phyloP scores from a whole-genome alignment of 768 basidiomycete species.

The Rhizopogon vesiculosus region DNA sequence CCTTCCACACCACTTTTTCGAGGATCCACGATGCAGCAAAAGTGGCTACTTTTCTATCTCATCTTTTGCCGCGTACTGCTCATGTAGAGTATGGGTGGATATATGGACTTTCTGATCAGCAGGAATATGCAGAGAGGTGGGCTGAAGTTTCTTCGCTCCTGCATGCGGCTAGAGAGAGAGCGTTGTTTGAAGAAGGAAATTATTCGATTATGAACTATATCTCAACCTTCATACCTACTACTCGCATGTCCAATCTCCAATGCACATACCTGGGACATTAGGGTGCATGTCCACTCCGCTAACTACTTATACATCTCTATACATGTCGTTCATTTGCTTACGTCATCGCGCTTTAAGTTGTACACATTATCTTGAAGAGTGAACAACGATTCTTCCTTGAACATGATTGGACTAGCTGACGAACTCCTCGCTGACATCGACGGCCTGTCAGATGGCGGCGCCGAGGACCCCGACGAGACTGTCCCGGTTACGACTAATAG shows the following conservation, averaged over 20 bases:
- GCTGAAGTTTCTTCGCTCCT: constrained; percentile 17
- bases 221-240: background rate
- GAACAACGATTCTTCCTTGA: background rate
- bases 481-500: constrained; percentile 18
- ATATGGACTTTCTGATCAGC: constrained; percentile 4
- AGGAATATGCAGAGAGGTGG: constrained; percentile 12
- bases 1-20: constrained; percentile 12
- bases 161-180: constrained; percentile 6
- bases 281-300: too few relatives aligned
- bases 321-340: background rate
- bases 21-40: constrained; percentile 11
- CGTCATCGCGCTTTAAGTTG: background rate
- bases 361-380: background rate
- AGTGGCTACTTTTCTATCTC: constrained; percentile 22
- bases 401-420: constrained; percentile 83
- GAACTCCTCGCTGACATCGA: constrained; percentile 92
- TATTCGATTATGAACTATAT: background rate
- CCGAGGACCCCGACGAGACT: constrained; percentile 43
- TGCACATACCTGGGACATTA: background rate
- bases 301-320: too few relatives aligned
- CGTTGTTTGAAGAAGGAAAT: background rate
- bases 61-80: constrained; percentile 16
- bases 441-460: constrained; percentile 68
- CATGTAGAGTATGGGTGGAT: constrained; percentile 10
- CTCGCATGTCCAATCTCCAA: background rate